These are phyloP conservation scores for Asterochloris sp. DNA, from an alignment of 139 green algal species.

Conservation along the genomic window DNA sequence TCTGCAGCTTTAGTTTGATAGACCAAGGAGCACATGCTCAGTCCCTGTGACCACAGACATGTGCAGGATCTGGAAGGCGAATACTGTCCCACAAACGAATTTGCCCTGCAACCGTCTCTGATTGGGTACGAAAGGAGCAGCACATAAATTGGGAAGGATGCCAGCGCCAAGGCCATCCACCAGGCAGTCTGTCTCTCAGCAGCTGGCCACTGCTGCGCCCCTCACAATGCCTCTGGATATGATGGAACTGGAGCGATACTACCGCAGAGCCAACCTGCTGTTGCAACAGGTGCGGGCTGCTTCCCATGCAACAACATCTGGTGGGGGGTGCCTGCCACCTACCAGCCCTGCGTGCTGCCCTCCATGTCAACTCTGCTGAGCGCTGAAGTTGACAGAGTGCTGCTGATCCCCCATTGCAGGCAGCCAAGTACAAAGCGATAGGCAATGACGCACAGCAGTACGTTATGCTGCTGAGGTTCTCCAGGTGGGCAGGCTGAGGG, in stretches of 20 bases:
- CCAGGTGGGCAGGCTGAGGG: constrained; percentile 41
- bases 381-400: neutral
- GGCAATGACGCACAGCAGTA: constrained; percentile 73
- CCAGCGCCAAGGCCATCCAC: too few relatives aligned
- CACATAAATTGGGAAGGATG: too few relatives aligned
- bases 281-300: constrained; percentile 49
- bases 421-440: constrained; percentile 46
- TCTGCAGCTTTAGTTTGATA: too few relatives aligned
- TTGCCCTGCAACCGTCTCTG: too few relatives aligned
- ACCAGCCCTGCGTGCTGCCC: neutral
- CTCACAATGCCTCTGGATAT: too few relatives aligned
- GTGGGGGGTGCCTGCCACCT: neutral
- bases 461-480: constrained; percentile 76
- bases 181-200: too few relatives aligned
- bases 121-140: too few relatives aligned
- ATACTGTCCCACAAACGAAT: too few relatives aligned
- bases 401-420: constrained; percentile 37
- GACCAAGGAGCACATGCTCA: too few relatives aligned
- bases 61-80: too few relatives aligned
- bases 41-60: too few relatives aligned
- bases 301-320: neutral
- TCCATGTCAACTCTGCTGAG: neutral
- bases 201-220: too few relatives aligned
- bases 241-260: constrained; percentile 55
- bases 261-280: constrained; percentile 45